Evolutionary conservation across 768 basidiomycete genomes (phyloP).

Genomic region (Xanthoconium purpureum): DNA sequence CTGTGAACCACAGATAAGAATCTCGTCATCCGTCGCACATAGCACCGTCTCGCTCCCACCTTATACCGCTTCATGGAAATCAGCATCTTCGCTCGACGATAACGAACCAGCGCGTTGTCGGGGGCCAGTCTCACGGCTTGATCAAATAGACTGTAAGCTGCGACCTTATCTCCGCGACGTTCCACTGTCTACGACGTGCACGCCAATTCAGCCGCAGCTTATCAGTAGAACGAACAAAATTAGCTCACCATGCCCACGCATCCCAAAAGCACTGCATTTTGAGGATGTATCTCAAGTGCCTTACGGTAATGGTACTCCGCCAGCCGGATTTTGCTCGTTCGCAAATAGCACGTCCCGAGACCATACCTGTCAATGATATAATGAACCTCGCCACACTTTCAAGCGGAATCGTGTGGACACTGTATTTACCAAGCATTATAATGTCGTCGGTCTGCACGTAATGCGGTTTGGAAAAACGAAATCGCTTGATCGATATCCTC

Average conservation of each 20-base stretch:
- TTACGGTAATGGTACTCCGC: constrained; percentile 97
- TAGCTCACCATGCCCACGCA: constrained; percentile 92
- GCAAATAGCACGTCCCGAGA: constrained; percentile 93
- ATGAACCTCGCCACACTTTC: constrained; percentile 19
- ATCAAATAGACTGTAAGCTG: constrained; percentile 78
- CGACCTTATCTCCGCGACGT: constrained; percentile 71
- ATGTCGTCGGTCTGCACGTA: constrained; percentile 88
- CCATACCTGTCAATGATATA: constrained; percentile 75
- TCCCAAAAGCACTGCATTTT: constrained; percentile 92
- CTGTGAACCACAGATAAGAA: constrained; percentile 43
- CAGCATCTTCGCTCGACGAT: constrained; percentile 89
- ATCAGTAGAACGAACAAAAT: constrained; percentile 15
- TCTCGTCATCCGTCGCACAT: constrained; percentile 6
- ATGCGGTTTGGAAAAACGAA: constrained; percentile 86
- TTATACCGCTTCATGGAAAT: constrained; percentile 80
- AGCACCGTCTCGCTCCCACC: constrained; percentile 47
- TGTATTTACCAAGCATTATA: constrained; percentile 94
- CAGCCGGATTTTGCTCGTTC: constrained; percentile 87
- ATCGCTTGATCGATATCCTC: constrained; percentile 93
- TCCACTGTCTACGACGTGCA: constrained; percentile 71
- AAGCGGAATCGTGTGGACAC: not conserved
- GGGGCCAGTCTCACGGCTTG: constrained; percentile 76
- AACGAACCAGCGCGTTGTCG: constrained; percentile 89
- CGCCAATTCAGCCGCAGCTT: constrained; percentile 17
- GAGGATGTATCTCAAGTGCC: constrained; percentile 88